Percentiles rank a stretch among this genome's conserved stretches.
Conservation (phyloP, 1,139 yeast species). For the Saccharomycopsis crataegensis region DNA sequence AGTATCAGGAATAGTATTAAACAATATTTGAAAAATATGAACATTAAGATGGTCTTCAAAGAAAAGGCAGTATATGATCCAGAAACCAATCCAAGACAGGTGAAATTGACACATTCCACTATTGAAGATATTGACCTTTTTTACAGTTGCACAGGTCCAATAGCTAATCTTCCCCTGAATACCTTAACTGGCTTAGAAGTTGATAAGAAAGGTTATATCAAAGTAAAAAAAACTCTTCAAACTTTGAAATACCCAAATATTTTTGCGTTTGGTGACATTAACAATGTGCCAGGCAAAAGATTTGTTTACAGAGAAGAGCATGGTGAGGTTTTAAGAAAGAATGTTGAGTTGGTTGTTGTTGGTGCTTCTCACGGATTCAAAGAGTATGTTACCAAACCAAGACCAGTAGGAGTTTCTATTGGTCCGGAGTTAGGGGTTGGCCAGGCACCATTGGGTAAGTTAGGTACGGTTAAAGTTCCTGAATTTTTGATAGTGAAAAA, state of each 20-base stretch:
- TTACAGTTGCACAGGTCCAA: conserved; percentile 2
- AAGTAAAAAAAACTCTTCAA: conserved; percentile 14
- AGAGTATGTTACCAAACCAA: neutral
- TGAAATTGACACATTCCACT: neutral
- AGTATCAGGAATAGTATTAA: conserved; percentile 3
- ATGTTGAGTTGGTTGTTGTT: conserved; percentile 9
- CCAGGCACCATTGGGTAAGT: neutral
- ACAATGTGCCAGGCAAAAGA: conserved; percentile 17
- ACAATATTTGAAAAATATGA: neutral
- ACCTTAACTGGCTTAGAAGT: neutral
- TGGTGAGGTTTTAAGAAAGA: conserved; percentile 12
- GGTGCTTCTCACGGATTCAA: neutral
- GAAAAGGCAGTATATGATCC: neutral
- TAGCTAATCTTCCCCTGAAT: neutral
- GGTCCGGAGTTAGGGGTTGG: conserved; percentile 3
- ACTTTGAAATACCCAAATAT: conserved; percentile 14
- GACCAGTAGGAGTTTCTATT: neutral
- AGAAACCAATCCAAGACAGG: neutral
- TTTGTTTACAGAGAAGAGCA: conserved; percentile 11
- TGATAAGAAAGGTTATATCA: neutral
- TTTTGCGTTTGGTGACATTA: conserved; percentile 23
- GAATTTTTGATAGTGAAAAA: neutral
- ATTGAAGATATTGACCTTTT: neutral
- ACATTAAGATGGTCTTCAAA: neutral
- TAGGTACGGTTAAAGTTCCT: conserved; percentile 1